Base-by-base conservation (phyloP, 768 basidiomycete species). In the Dendrothele bispora region DNA sequence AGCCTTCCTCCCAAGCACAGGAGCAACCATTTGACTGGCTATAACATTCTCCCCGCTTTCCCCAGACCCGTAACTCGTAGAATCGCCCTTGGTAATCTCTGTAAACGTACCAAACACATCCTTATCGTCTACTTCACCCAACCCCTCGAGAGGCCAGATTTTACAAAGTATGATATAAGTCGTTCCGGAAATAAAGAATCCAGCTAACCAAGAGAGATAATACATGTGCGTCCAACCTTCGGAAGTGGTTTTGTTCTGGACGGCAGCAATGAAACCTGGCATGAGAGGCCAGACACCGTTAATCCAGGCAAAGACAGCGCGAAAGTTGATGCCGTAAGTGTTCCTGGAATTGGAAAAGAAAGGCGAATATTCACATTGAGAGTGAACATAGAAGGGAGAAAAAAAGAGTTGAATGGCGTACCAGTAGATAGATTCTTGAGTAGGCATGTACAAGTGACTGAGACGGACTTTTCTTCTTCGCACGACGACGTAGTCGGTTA, bases 261-360 rank as follows among this genome's bases (percentile, higher is more conserved):
- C 36, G 8, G 38, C 48, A 26, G 50, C 48, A 34, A 51, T 38
- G 15, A 51, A 27, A 12, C 50, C 50, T 10, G 50, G 50, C 36
- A 51, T 30, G 10, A 38, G 49, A 22, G 49, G 50, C 15, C 50
- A 50, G 18, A 39, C 37, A 15, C 50, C 50, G 12, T 50, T 28
- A 14, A 41, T 35, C 50, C 50, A 51, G 4, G 50, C 50, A 5
- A 51, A 26, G 21, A 50, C 30, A 12, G 50, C 50, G 7, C 50
- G 50, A 26, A 30, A 51, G 48, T 51, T 10, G 37, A 50, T 3
- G 24, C 50, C 50, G 15, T 38, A 21, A 27, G 4, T 21, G 37
- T 32, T 10, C 30, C 30, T 32, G n/a, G 30, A n/a, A n/a, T n/a
- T n/a, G n/a, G n/a, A n/a, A n/a, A n/a, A n/a, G n/a, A n/a, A n/a